A percentile compares a stretch with the other conserved stretches of the same genome.
Conservation (phyloP, 2,329 filamentous ascomycete species). For the Spiromastix sp. region DNA sequence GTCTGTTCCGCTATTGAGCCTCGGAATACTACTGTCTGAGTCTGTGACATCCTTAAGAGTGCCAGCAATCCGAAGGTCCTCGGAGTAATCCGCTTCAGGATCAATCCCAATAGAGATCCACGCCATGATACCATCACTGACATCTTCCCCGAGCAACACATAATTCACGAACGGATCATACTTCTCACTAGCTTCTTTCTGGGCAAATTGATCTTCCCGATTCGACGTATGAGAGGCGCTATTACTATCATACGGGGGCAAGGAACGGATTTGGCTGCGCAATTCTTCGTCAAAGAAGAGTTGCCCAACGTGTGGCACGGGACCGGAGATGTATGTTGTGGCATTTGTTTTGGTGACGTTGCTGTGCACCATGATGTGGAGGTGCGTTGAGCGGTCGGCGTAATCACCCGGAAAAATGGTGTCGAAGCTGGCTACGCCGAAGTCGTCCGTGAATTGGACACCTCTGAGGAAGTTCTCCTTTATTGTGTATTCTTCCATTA, state of each 20-base stretch:
- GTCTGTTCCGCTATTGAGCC: not conserved
- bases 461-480: constrained; percentile 37
- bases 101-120: constrained; percentile 42
- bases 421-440: constrained; percentile 41
- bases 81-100: constrained; percentile 22
- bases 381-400: constrained; percentile 37
- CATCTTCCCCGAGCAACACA: constrained; percentile 40
- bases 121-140: constrained; percentile 38
- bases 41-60: too few relatives aligned
- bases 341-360: constrained; percentile 29
- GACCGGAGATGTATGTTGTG: constrained; percentile 36
- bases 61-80: too few relatives aligned
- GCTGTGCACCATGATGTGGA: constrained; percentile 39
- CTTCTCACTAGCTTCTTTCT: constrained; percentile 30
- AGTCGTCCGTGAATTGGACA: constrained; percentile 35
- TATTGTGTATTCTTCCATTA: constrained; percentile 14
- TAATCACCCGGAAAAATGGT: constrained; percentile 41
- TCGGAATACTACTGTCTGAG: not conserved
- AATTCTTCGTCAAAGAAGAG: not conserved
- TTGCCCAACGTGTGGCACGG: constrained; percentile 24
- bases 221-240: not conserved
- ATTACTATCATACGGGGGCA: not conserved
- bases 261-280: not conserved
- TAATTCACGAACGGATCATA: constrained; percentile 46
- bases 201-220: constrained; percentile 31